These are phyloP conservation scores for Verticillium isaacii DNA, from an alignment of 2,329 filamentous ascomycete species.

Conservation along the genomic window DNA sequence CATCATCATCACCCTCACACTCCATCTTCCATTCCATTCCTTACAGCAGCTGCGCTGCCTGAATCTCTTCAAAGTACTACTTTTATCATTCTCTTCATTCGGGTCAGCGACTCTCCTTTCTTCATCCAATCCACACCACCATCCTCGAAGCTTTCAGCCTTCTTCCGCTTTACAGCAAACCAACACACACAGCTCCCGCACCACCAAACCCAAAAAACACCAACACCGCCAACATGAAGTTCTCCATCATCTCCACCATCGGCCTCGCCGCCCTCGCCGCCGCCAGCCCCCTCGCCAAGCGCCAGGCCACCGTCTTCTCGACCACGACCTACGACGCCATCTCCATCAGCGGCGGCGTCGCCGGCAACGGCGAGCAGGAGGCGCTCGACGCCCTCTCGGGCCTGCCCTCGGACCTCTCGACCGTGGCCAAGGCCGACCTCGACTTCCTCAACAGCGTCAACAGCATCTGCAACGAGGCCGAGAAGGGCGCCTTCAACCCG, in stretches of 20 bases:
- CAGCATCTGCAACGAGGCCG: constrained; percentile 47
- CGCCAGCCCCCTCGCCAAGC: constrained; percentile 21
- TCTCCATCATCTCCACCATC: constrained; percentile 23
- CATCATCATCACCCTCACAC: background rate
- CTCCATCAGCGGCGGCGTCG: constrained; percentile 40
- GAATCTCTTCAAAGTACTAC: background rate
- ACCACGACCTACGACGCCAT: constrained; percentile 36
- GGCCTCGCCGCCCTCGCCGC: constrained; percentile 19
- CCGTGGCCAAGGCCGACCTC: constrained; percentile 40
- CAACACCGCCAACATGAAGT: constrained; percentile 23
- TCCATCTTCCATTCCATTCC: background rate
- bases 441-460: constrained; percentile 46
- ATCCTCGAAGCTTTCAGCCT: background rate
- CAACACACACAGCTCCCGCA: background rate
- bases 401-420: constrained; percentile 34
- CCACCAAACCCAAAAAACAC: background rate
- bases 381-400: constrained; percentile 33
- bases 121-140: background rate
- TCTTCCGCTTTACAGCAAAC: background rate
- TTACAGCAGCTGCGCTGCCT: constrained; percentile 1
- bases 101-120: constrained; percentile 9
- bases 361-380: constrained; percentile 38
- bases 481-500: constrained; percentile 47
- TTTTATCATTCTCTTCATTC: constrained; percentile 8
- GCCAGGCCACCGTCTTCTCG: constrained; percentile 22